Base-by-base conservation (phyloP, 805 yeast species). In the Saccharomycopsis amapae region DNA sequence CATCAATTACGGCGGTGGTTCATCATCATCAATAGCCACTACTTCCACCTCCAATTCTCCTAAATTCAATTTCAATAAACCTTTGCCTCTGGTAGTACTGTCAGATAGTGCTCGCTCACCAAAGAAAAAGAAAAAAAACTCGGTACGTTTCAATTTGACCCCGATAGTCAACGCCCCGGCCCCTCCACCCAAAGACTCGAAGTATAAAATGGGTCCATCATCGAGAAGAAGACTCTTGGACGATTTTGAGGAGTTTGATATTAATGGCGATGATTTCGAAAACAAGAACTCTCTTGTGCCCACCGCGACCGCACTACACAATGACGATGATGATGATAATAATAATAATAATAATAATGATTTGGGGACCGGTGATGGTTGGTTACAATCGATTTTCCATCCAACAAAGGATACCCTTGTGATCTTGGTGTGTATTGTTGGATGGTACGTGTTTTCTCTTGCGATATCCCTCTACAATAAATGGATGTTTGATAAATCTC, bases 401-500 rank as follows among this genome's bases (percentile, higher is more conserved):
- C 53, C 53, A 2, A 37, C 15, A 7, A 24, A 18, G 5, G 50
- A 44, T 12, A 47, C 33, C 9, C 15, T 50, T 15, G 28, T 33
- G 9, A 46, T 45, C 23, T 25, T 46, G 5, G 31, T 20, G 7
- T 48, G 52, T 40, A 51, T 48, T 33, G n/a, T 60, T 5, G 84
- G 85, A 4, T 85, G 93, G 94, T 85, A 82, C 55, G 48, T 71
- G 15, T 81, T 81, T 49, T 80, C 89, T 5, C 66, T 84, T 46
- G 64, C 84, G 15, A 76, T 85, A 17, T 80, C 89, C 6, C 62
- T 85, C 25, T 93, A 90, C 66, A 93, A 93, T 69, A 89, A 89
- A 66, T 88, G 97, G 97, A 90, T 90, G 97, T 93, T 90, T 66
- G 89, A 90, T 33, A 60, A 63, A 4, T 71, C 74, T 7, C 83